Evolutionary conservation across 139 green algal species (phyloP).

Genomic region (Chlamydomonas applanata): DNA sequence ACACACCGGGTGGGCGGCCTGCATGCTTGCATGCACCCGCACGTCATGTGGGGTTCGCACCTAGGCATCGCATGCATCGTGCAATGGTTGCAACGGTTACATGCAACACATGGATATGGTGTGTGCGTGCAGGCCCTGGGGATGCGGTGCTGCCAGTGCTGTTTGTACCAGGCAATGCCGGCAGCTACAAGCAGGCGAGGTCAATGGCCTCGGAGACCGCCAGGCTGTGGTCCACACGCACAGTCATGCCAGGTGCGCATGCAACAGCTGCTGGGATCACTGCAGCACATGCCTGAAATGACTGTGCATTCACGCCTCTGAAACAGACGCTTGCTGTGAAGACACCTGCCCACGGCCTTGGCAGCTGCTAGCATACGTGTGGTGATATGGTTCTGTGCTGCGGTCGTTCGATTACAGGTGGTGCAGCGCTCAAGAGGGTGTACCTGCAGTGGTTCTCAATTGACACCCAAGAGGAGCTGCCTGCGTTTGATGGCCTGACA

Average conservation of each 20-base stretch:
- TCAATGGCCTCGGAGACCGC: slow-evolving; percentile 38
- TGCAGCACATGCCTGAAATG: too few relatives aligned
- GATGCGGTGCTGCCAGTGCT: slow-evolving; percentile 32
- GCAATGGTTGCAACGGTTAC: too few relatives aligned
- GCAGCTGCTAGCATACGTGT: too few relatives aligned
- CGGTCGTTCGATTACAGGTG: slow-evolving; percentile 5
- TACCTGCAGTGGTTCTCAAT: slow-evolving; percentile 56
- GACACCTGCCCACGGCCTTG: too few relatives aligned
- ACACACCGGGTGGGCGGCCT: not conserved
- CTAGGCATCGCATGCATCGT: not conserved
- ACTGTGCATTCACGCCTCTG: not conserved
- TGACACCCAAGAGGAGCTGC: slow-evolving; percentile 60
- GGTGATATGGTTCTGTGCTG: not conserved
- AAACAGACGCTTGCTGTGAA: not conserved
- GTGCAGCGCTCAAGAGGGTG: not conserved
- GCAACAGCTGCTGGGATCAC: not conserved
- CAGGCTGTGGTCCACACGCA: slow-evolving; percentile 2
- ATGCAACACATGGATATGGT: too few relatives aligned
- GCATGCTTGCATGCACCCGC: not conserved
- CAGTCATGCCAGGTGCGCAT: slow-evolving; percentile 5
- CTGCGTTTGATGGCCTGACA: slow-evolving; percentile 56
- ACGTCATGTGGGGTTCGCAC: not conserved
- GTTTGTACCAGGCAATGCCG: slow-evolving; percentile 53
- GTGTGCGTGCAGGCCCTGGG: not conserved
- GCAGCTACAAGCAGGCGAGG: slow-evolving; percentile 44